Evolutionary conservation across 805 yeast species (phyloP), one percentile per base, ranked within the genome.

Genomic region (Sugiyamaella valdiviana): DNA sequence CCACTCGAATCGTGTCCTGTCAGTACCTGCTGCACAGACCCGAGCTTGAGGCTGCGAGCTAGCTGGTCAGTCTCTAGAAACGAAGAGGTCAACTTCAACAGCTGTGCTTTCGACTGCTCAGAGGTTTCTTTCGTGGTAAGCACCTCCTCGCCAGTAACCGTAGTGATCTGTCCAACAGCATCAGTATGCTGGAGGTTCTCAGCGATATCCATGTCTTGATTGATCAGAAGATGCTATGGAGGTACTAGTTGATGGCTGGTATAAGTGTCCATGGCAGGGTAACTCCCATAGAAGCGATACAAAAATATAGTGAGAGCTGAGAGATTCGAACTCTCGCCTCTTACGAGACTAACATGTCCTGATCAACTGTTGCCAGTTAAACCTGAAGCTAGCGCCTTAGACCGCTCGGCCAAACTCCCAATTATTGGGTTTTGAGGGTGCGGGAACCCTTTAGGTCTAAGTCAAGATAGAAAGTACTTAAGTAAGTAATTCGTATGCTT

Each of bases 41-140:
- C 59, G 6, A 56, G 51, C 40, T 57, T 54, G 24, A 57, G 37
- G 16, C 46, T 39, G n/a, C 41, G 47, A 4, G 56, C 52, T 22
- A 49, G 24, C 7, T 45, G 50, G 21, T 53, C 54, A 10, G 47
- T 40, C 15, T 51, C 56, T 6, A 50, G 44, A 50, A 49, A 55
- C 7, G 54, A 46, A 17, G 48, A 21, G 2, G 53, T 43, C 42
- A 56, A 44, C 24, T 45, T 40, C 36, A 32, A 21, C 35, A 48
- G 23, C 35, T 43, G 36, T 19, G 36, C 36, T 10, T 42, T 42
- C 12, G 44, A 21, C 20, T 42, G 36, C 9, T 44, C 48, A 2
- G 42, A 15, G 23, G 39, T 38, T 6, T 42, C 44, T 1, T 42
- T 39, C 21, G 49, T 37, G 40, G 48, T 23, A 4, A 53, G 20